These are phyloP conservation scores for Blumeria graminis DNA, from an alignment of 2,329 filamentous ascomycete genomes.

Conservation along the genomic window DNA sequence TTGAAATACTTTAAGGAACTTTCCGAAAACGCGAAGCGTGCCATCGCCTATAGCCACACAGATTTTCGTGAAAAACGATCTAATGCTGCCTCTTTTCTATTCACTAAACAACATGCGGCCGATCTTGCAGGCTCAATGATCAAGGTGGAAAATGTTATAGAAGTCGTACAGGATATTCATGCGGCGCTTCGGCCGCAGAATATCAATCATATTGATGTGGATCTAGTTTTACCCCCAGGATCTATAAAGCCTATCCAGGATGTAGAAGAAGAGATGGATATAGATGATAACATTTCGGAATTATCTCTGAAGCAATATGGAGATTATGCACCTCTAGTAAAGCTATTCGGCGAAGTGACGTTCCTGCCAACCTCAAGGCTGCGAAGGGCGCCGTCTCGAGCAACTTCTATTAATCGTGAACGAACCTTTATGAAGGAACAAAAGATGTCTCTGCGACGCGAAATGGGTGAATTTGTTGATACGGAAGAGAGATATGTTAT, in stretches of 20 bases:
- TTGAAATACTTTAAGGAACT: slow-evolving; percentile 88
- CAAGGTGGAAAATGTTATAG: slow-evolving; percentile 50
- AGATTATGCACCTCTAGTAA: slow-evolving; percentile 51
- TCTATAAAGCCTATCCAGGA: slow-evolving; percentile 39
- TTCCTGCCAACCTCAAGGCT: slow-evolving; percentile 72
- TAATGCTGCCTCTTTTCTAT: slow-evolving; percentile 38
- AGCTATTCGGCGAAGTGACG: slow-evolving; percentile 57
- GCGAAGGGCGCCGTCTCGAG: slow-evolving; percentile 66
- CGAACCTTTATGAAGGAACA: slow-evolving; percentile 48
- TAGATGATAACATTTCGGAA: slow-evolving; percentile 36
- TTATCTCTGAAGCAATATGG: slow-evolving; percentile 48
- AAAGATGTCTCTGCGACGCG: neutral
- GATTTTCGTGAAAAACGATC: slow-evolving; percentile 26
- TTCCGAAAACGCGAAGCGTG: slow-evolving; percentile 47
- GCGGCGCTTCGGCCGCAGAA: slow-evolving; percentile 59
- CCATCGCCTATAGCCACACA: slow-evolving; percentile 30
- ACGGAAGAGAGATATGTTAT: slow-evolving; percentile 86
- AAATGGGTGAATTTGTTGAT: slow-evolving; percentile 25
- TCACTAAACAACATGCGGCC: slow-evolving; percentile 80
- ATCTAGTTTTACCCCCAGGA: slow-evolving; percentile 61
- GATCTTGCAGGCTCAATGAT: slow-evolving; percentile 70
- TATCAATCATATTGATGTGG: slow-evolving; percentile 65
- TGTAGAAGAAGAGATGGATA: slow-evolving; percentile 32
- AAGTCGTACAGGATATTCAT: slow-evolving; percentile 49
- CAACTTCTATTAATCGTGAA: slow-evolving; percentile 54